Evolutionary conservation across 352 stramenopile genomes (phyloP), one percentile per base, ranked within the genome.

Genomic region (Pythium vanterpoolii): DNA sequence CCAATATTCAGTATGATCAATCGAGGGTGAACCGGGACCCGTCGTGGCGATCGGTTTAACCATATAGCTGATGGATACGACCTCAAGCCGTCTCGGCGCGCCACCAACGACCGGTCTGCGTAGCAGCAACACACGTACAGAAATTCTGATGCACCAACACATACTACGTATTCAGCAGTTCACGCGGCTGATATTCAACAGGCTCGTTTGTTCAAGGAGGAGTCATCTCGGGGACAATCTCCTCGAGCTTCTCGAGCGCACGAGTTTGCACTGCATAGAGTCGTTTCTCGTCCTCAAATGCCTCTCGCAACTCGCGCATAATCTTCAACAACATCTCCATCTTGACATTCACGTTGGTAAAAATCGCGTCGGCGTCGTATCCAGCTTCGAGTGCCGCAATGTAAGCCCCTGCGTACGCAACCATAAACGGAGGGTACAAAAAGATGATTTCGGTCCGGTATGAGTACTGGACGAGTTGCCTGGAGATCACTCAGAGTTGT

Each of bases 381-480:
- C 79, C 82, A 9, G 83, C 76, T 47, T 93, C 83, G 11, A 85
- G 62, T 51, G 82, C 87, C 23, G 84, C 78, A 53, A 95, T 91
- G 62, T 90, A 93, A 1, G 75, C 78, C 1, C 80, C 82, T 0
- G 86, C 86, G 61, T 93, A 90, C 26, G 86, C 86, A n/a, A 95
- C 78, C 82, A 95, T 91, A 64, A 95, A 95, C 23, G 86, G 83
- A 31, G 86, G 83, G 54, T 93, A 76, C 31, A 93, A 67, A 53
- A 93, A 65, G 42, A 95, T 92, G 61, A 95, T 89, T 56, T 93
- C 79, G 1, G 86, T 93, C 43, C 86, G 86, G 30, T 93, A 95
- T n/a, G 86, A 87, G 61, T 92, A 95, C 47, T 94, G 81, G 34
- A 90, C 77, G 40, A 95, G 50, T 79, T 95, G 82, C 86, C 86